Evolutionary conservation across 2,329 filamentous ascomycete genomes (phyloP).

Genomic region (Claviceps quebecensis): DNA sequence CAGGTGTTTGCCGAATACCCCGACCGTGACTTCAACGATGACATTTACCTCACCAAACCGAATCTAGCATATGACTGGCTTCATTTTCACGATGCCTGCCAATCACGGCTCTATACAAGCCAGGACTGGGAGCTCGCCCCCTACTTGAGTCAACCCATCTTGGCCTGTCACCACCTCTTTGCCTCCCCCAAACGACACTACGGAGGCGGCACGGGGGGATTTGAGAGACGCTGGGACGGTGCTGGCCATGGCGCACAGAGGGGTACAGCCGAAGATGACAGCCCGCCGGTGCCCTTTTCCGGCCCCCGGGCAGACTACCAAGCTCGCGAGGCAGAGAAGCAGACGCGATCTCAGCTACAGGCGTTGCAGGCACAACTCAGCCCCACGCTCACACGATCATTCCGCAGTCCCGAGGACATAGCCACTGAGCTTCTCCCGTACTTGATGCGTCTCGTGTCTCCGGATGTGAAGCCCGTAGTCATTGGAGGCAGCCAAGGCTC

Average conservation of each 20-base stretch:
- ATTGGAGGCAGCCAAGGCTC: conserved; percentile 53
- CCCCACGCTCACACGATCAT: conserved; percentile 58
- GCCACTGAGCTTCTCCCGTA: conserved; percentile 76
- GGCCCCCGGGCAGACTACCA: conserved; percentile 71
- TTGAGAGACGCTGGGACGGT: conserved; percentile 30
- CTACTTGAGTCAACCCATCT: conserved; percentile 73
- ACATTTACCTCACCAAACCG: conserved; percentile 80
- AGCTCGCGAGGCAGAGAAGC: conserved; percentile 67
- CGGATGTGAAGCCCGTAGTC: conserved; percentile 82
- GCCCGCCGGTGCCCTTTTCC: conserved; percentile 56
- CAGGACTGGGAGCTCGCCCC: conserved; percentile 88
- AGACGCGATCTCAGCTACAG: conserved; percentile 60
- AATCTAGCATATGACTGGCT: conserved; percentile 86
- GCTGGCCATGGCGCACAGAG: conserved; percentile 21
- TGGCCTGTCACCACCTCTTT: conserved; percentile 87
- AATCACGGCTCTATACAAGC: conserved; percentile 60
- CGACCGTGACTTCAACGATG: conserved; percentile 80
- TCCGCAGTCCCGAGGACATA: conserved; percentile 65
- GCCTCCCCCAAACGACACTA: conserved; percentile 50
- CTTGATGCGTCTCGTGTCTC: conserved; percentile 68
- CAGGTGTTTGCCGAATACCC: conserved; percentile 83
- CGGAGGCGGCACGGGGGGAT: conserved; percentile 22
- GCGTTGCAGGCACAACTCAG: conserved; percentile 59
- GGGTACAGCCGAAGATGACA: conserved; percentile 22
- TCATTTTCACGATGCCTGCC: conserved; percentile 77